Evolutionary conservation across 257 asterid species (phyloP), one percentile per base, ranked within the genome.

Genomic region (Thymus quinquecostatus): DNA sequence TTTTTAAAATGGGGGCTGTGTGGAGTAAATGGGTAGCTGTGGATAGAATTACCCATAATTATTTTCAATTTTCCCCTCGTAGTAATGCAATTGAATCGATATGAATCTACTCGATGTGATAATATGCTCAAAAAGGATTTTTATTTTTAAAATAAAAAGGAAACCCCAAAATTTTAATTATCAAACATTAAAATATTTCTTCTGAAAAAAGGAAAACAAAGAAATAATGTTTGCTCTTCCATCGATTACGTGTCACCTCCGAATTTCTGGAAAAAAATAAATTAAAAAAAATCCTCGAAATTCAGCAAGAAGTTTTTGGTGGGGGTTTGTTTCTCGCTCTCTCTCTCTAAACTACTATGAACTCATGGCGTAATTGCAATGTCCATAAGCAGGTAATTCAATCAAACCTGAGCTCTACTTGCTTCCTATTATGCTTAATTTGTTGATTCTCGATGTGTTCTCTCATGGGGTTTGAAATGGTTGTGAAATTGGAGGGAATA

Each of bases 381-480:
- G 41, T 36, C 57, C 70, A 41, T 28, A 80, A 43, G n/a, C 75
- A 7, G 81, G 84, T 80, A 72, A 66, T 65, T 45, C 57, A 47
- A 47, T 53, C 2, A 7, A 47, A 6, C 43, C 21, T 45, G 66
- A 36, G 40, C 40, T 36, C 72, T 49, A 21, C 70, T 33, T 50
- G 61, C 21, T 30, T 66, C 29, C 4, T 49, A 12, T 70, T 68
- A 29, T n/a, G 21, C 41, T 53, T 38, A 50, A 45, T 71, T 1
- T 60, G 10, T 48, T 8, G 8, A 6, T 53, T 50, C n/a, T 75
- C 29, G 2, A 13, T 29, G 53, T 12, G 10, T 61, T 71, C 1
- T 55, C 66, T 21, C 21, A 21, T 21, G 21, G 21, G 21, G 21
- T 21, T 21, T 21, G 21, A 21, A 21, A 11, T 11, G 70, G 74